Conservation (phyloP, 163 green algal genomes). For the Scenedesmus sp. region DNA sequence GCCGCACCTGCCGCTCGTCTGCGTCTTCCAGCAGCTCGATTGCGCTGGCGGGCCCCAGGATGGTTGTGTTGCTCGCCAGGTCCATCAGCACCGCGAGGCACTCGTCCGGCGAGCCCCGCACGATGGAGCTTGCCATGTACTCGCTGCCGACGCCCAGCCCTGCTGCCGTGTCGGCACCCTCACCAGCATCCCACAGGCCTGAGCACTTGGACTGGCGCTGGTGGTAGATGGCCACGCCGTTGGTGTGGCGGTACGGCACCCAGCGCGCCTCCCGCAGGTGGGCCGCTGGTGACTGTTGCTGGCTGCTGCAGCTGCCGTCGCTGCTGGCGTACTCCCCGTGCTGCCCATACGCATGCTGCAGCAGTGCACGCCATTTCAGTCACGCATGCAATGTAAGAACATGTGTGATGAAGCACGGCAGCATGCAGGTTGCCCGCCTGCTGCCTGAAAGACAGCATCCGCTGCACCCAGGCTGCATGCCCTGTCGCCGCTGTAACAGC, state of each 20-base stretch:
- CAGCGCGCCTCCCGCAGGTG: constrained; percentile 56
- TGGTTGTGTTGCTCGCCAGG: constrained; percentile 64
- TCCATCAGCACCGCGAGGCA: constrained; percentile 70
- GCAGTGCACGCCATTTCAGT: no score
- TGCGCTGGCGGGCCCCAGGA: constrained; percentile 65
- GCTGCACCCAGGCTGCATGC: neutral
- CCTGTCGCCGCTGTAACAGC: neutral
- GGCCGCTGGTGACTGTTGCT: neutral
- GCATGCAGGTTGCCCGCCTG: no score
- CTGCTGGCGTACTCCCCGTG: neutral
- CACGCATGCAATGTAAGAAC: no score
- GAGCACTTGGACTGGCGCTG: constrained; percentile 39
- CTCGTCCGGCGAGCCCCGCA: constrained; percentile 61
- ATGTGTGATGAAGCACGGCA: no score
- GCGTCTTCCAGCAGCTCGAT: constrained; percentile 67
- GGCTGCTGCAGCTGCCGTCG: constrained; percentile 18
- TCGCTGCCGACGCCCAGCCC: constrained; percentile 51
- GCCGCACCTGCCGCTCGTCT: constrained; percentile 62
- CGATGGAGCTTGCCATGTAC: constrained; percentile 71
- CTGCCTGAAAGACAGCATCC: neutral
- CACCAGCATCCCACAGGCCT: constrained; percentile 4
- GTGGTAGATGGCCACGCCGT: constrained; percentile 62
- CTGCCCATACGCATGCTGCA: neutral
- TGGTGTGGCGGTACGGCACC: constrained; percentile 72
- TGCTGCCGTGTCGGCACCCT: neutral